Evolutionary conservation across 495 filamentous ascomycete species (phyloP).

Genomic region (Hypomontagnella monticulosa): DNA sequence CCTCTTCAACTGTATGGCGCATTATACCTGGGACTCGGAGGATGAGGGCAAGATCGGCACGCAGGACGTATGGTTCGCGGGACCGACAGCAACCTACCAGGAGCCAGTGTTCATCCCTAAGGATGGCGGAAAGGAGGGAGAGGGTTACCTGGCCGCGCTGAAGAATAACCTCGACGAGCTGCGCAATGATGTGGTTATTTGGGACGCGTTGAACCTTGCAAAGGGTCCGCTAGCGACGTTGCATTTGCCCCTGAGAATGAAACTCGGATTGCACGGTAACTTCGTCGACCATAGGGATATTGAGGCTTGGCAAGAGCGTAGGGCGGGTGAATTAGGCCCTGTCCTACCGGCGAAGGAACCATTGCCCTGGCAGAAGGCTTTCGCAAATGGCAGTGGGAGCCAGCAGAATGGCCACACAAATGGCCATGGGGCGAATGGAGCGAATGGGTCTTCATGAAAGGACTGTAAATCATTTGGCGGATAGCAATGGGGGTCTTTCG

Average conservation of each 20-base stretch:
- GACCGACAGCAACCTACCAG: slow-evolving; percentile 63
- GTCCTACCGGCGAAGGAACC: slow-evolving; percentile 52
- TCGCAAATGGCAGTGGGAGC: slow-evolving; percentile 16
- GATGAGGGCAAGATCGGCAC: slow-evolving; percentile 43
- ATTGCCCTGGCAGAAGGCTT: slow-evolving; percentile 54
- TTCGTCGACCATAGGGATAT: slow-evolving; percentile 59
- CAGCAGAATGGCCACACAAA: slow-evolving; percentile 12
- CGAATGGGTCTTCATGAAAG: slow-evolving; percentile 24
- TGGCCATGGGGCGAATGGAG: slow-evolving; percentile 24
- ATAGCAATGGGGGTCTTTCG: not conserved
- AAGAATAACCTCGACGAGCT: slow-evolving; percentile 64
- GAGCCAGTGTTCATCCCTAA: slow-evolving; percentile 67
- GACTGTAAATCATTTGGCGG: not conserved
- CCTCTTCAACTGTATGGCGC: slow-evolving; percentile 58
- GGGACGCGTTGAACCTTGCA: slow-evolving; percentile 56
- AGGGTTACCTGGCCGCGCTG: slow-evolving; percentile 65
- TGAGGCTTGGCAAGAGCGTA: slow-evolving; percentile 52
- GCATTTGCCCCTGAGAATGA: slow-evolving; percentile 56
- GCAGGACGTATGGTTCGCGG: slow-evolving; percentile 57
- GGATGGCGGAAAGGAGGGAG: slow-evolving; percentile 57
- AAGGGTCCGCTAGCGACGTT: slow-evolving; percentile 58
- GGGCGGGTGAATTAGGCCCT: slow-evolving; percentile 54
- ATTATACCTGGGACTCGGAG: slow-evolving; percentile 51
- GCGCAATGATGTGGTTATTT: slow-evolving; percentile 60
- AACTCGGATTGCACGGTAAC: slow-evolving; percentile 59